These are phyloP conservation scores for Sicyos baderoa DNA, from an alignment of 306 rosid species.

Conservation along the genomic window DNA sequence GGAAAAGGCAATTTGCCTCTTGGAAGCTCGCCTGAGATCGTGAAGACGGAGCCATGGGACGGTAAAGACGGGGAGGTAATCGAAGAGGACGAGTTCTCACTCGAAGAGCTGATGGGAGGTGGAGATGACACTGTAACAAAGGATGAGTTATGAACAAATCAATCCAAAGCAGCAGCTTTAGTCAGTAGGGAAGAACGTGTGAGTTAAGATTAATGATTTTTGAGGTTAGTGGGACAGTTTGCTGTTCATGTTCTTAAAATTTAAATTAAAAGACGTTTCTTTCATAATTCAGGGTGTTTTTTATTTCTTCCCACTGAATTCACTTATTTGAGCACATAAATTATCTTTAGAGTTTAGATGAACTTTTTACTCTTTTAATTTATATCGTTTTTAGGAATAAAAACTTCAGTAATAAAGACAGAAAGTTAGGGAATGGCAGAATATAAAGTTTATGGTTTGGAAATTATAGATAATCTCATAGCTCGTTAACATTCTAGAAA, in stretches of 20 bases:
- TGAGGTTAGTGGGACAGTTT: constrained; percentile 5
- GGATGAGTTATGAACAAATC: constrained; percentile 46
- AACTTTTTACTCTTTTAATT: no score
- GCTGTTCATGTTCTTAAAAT: background rate
- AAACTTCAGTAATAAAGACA: no score
- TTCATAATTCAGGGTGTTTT: background rate
- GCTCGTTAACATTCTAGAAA: no score
- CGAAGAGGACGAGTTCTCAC: constrained; percentile 95
- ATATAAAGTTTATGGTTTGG: no score
- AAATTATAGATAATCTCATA: no score
- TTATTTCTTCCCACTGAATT: no score
- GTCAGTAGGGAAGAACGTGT: background rate
- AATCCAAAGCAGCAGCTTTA: background rate
- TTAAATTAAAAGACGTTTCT: constrained; percentile 1
- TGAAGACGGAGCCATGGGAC: constrained; percentile 80
- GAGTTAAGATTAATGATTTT: background rate
- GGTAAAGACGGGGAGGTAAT: constrained; percentile 87
- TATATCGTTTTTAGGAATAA: no score
- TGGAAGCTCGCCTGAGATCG: constrained; percentile 45
- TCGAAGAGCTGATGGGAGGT: constrained; percentile 92
- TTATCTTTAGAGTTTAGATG: no score
- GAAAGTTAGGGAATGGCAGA: no score
- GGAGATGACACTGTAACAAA: constrained; percentile 57
- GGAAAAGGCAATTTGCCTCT: constrained; percentile 87
- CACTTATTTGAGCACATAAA: no score